These are phyloP conservation scores for Tricholoma flavovirens DNA, from an alignment of 768 basidiomycete species.

Conservation along the genomic window DNA sequence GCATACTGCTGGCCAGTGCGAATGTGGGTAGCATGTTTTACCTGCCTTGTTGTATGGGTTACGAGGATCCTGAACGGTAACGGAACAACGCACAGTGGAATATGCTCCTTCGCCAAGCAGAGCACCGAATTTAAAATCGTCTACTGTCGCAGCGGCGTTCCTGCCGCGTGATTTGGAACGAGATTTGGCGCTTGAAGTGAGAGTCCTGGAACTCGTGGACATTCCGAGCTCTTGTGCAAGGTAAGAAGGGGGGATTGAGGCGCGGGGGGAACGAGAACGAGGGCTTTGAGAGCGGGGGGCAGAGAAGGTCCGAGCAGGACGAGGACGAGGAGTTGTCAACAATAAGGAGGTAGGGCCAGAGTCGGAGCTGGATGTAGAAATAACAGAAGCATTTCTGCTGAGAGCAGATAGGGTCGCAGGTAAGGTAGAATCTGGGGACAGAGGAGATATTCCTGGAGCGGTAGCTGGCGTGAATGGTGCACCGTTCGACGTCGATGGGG, in stretches of 20 bases:
- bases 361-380: slow-evolving; percentile 59
- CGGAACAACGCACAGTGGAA: slow-evolving; percentile 53
- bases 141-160: slow-evolving; percentile 42
- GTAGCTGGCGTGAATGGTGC: not conserved
- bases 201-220: slow-evolving; percentile 8
- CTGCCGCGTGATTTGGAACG: slow-evolving; percentile 37
- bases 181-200: slow-evolving; percentile 17
- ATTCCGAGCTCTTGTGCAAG: slow-evolving; percentile 52
- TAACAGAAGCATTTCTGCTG: slow-evolving; percentile 72
- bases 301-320: slow-evolving; percentile 60
- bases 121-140: slow-evolving; percentile 70
- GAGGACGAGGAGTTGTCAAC: slow-evolving; percentile 39
- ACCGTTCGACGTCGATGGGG: not conserved
- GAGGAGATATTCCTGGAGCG: not conserved
- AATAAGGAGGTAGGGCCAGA: slow-evolving; percentile 38
- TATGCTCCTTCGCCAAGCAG: slow-evolving; percentile 81
- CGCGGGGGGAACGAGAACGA: slow-evolving; percentile 29
- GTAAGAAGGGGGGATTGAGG: slow-evolving; percentile 47
- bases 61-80: not conserved
- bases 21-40: slow-evolving; percentile 47
- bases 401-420: slow-evolving; percentile 46
- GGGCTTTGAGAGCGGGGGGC: slow-evolving; percentile 58
- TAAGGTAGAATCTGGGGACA: slow-evolving; percentile 1
- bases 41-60: slow-evolving; percentile 33
- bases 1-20: slow-evolving; percentile 63